phyloP scores from a whole-genome alignment of 495 filamentous ascomycete species.

The Clohesyomyces aquaticus region DNA sequence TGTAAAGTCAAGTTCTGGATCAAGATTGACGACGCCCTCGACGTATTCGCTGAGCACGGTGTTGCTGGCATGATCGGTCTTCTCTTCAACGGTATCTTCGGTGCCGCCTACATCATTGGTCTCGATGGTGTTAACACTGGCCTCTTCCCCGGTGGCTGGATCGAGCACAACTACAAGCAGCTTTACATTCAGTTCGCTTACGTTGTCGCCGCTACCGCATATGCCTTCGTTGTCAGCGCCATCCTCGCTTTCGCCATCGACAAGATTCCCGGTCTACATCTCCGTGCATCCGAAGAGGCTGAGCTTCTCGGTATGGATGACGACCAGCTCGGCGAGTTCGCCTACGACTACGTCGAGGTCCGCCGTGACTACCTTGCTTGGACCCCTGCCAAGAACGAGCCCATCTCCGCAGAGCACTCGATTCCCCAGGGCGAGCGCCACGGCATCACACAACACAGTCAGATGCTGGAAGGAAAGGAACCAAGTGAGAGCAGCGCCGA shows the following conservation, averaged over 20 bases:
- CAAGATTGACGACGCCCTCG: constrained; percentile 93
- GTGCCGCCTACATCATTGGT: constrained; percentile 84
- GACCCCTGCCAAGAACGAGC: constrained; percentile 80
- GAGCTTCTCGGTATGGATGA: constrained; percentile 98
- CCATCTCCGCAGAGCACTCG: constrained; percentile 61
- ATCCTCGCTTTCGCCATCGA: constrained; percentile 85
- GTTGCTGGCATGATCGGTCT: constrained; percentile 92
- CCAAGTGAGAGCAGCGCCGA: constrained; percentile 55
- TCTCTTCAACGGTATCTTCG: constrained; percentile 91
- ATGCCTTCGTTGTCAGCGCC: constrained; percentile 82
- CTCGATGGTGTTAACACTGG: constrained; percentile 91
- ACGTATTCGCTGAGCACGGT: constrained; percentile 97
- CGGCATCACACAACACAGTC: constrained; percentile 77
- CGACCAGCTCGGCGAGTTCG: constrained; percentile 97
- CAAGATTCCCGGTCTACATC: constrained; percentile 82
- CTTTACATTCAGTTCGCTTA: constrained; percentile 93
- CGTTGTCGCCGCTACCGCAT: constrained; percentile 72
- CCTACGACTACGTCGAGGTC: constrained; percentile 99
- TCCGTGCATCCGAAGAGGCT: constrained; percentile 93
- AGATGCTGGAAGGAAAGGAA: constrained; percentile 68
- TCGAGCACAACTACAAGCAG: constrained; percentile 86
- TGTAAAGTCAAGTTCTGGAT: constrained; percentile 86
- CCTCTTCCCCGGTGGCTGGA: constrained; percentile 71
- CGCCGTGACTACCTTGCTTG: constrained; percentile 96
- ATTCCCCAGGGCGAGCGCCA: constrained; percentile 72